Evolutionary conservation across 2,329 filamentous ascomycete genomes (phyloP).

Genomic region (Rhexocercosporidium sp.): DNA sequence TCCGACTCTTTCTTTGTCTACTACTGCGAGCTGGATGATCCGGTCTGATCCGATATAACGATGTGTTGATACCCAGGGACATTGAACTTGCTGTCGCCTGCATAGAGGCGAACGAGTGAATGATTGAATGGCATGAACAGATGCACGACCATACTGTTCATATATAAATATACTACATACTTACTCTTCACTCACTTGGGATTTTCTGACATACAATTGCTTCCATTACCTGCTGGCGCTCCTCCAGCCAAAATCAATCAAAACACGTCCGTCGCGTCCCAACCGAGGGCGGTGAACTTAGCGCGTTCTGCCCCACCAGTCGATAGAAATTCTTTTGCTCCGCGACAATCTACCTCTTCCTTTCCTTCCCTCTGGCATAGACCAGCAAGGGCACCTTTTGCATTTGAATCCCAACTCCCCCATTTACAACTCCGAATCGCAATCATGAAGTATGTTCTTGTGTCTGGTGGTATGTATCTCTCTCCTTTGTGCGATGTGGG

Average conservation of each 20-base stretch:
- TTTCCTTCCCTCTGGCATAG: constrained; percentile 38
- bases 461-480: constrained; percentile 67
- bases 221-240: neutral
- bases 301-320: constrained; percentile 12
- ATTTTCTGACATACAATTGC: no score
- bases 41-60: neutral
- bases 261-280: neutral
- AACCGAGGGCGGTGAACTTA: neutral
- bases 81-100: constrained; percentile 15
- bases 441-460: constrained; percentile 79
- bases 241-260: neutral
- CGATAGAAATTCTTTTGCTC: constrained; percentile 2
- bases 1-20: neutral
- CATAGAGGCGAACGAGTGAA: constrained; percentile 10
- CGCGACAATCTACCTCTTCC: constrained; percentile 7
- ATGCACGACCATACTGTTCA: neutral
- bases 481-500: neutral
- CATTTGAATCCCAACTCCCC: constrained; percentile 1
- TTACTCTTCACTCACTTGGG: neutral
- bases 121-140: constrained; percentile 7
- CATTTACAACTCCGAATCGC: neutral
- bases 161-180: neutral
- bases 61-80: constrained; percentile 23
- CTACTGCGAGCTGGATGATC: constrained; percentile 1
- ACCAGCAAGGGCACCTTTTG: constrained; percentile 35